Base-by-base conservation (phyloP, 306 rosid genomes). In the Biancaea sappan region DNA sequence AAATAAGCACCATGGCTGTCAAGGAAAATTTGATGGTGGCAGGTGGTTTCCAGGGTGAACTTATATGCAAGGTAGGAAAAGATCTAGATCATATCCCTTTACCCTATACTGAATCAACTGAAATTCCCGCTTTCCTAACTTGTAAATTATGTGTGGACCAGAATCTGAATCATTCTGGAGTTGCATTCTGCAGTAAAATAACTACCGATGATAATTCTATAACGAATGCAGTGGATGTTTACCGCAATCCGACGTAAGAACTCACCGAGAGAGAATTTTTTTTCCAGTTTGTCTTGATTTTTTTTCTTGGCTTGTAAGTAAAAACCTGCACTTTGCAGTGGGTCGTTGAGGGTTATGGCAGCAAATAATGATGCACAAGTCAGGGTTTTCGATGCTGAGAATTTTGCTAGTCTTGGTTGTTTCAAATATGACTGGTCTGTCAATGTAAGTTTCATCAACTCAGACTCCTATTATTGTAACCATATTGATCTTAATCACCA, bases 1-100 rank as follows among this genome's bases (percentile, higher is more conserved):
- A 94, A 80, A 85, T 94, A 68, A 94, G 98, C 81, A 86, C 97
- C 68, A 94, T 94, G 98, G 81, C 96, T 54, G 97, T 94, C 3
- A 89, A 88, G 81, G 97, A 89, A 71, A 84, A 86, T 77, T 77
- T 91, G 79, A 67, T 91, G 74, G 94, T 88, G 66, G 96, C 91
- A 15, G 98, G 98, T 40, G 98, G 98, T 57, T 89, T 91, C 77
- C 90, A 85, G 71, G 98, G 98, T 13, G 98, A 93, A 73, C 97
- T 93, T 29, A 86, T 93, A 64, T 93, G 97, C 88, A 93, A 89
- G 96, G 98, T 91, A 81, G 84, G 56, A 18, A 41, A 34, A 12
- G 0, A n/a, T n/a, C n/a, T n/a, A 46, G 15, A 26, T 3, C 0
- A 34, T 51, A 1, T 65, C 65, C 59, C 66, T 70, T 48, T 52